phyloP scores from a whole-genome alignment of 2,329 filamentous ascomycete genomes.

The Fusarium sacchari region DNA sequence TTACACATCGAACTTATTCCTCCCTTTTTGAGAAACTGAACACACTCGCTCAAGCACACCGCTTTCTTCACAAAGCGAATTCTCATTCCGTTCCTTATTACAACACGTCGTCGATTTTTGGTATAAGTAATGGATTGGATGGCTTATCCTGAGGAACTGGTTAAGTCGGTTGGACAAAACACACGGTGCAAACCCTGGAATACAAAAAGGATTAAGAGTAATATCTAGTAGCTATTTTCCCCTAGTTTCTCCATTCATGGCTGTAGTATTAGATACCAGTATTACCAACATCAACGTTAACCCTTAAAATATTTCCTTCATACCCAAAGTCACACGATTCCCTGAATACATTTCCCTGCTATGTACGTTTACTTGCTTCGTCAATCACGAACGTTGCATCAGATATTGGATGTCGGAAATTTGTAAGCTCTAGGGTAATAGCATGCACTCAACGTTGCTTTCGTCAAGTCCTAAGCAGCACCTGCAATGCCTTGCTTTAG shows the following conservation, averaged over 20 bases:
- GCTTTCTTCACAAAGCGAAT: neutral
- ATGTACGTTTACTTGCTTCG: neutral
- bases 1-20: neutral
- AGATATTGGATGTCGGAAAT: neutral
- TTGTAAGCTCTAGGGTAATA: neutral
- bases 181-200: constrained; percentile 3
- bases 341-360: neutral
- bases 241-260: neutral
- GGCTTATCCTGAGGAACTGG: neutral
- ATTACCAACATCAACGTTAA: neutral
- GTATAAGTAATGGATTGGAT: constrained; percentile 3
- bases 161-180: constrained; percentile 1
- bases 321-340: neutral
- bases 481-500: constrained; percentile 7
- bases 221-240: constrained; percentile 29
- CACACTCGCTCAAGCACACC: constrained; percentile 14
- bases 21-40: neutral
- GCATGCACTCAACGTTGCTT: neutral
- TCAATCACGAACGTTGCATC: neutral
- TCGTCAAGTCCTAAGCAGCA: neutral
- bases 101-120: constrained; percentile 5
- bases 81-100: neutral
- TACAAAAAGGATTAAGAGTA: constrained; percentile 13
- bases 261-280: constrained; percentile 7
- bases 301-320: neutral